Base-by-base conservation (phyloP, 371 early-diverging fungal species). In the Syncephalastrum racemosum region DNA sequence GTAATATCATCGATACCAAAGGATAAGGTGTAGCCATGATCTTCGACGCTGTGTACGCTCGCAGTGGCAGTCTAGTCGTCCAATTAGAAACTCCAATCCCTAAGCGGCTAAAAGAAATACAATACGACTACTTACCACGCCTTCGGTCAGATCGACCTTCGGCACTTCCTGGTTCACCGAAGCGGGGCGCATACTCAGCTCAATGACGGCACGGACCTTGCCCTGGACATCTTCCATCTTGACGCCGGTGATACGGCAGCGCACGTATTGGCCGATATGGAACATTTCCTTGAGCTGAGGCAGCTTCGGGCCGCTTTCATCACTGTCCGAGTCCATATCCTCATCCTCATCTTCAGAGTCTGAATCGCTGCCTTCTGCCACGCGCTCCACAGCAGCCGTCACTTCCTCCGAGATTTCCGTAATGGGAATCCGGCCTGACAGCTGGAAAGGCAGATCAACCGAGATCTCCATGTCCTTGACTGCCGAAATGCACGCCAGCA, bases 381-480 rank as follows among this genome's bases (percentile, higher is more conserved):
- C 82, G 45, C 71, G 72, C 64, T 91, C 89, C 53, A 90, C 88
- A 49, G 77, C 49, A 36, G 72, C 69, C 23, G 88, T 82, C 18
- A 91, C 56, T 4, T 60, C 43, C 15, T 83, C 82, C 4, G 91
- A 91, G 49, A 94, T 82, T 60, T 91, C 90, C 2, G 90, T 87
- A 63, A 92, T 90, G 53, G 89, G 71, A 53, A 93, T 85, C 62
- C 72, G 83, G 54, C 92, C 94, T 0, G 74, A 81, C 53, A 92
- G 72, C 56, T 91, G 89, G 67, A 88, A 81, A 18, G 94, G 92
- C 45, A 94, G 81, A 6, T 89, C 73, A 19, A 94, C 83, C 44
- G 83, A 77, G 50, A 95, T 63, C 58, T 92, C 90, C 24, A 93
- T 80, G 22, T 93, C 90, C 58, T 85, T 85, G 62, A 96, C 89